phyloP scores from a whole-genome alignment of 108 stramenopile genomes.

The Seminavis robusta region DNA sequence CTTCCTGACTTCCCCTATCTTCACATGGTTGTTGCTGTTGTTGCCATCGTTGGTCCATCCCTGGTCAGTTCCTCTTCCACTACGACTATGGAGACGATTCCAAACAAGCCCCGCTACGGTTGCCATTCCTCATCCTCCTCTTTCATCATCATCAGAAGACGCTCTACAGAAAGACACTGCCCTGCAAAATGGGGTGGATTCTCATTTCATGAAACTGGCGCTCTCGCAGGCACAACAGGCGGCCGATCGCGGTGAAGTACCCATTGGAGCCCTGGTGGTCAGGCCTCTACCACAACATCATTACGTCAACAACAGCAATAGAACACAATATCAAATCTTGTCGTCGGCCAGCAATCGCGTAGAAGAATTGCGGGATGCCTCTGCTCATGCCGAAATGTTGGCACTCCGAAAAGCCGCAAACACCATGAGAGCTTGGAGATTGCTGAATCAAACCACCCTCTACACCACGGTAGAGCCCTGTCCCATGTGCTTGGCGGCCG shows the following conservation, averaged over 20 bases:
- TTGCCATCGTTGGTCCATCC: too few relatives aligned
- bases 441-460: conserved; percentile 65
- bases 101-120: too few relatives aligned
- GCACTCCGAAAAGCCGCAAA: conserved; percentile 62
- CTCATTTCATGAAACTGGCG: conserved; percentile 71
- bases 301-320: background rate
- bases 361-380: conserved; percentile 73
- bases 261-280: conserved; percentile 81
- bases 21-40: too few relatives aligned
- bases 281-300: conserved; percentile 1
- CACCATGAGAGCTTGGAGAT: conserved; percentile 70
- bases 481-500: conserved; percentile 81
- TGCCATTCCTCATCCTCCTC: too few relatives aligned
- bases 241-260: conserved; percentile 59
- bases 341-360: conserved; percentile 74
- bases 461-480: conserved; percentile 90
- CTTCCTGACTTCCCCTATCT: too few relatives aligned
- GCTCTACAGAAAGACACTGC: too few relatives aligned
- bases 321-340: conserved; percentile 22
- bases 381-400: conserved; percentile 83
- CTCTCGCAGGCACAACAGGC: conserved; percentile 58
- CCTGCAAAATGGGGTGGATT: conserved; percentile 19
- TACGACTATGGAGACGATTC: too few relatives aligned
- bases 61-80: too few relatives aligned
- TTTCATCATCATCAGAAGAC: too few relatives aligned